Percentiles rank a stretch among this genome's conserved stretches.
Evolutionary conservation across 306 rosid genomes (phyloP).

Genomic region (Hylodesmum podocarpum): DNA sequence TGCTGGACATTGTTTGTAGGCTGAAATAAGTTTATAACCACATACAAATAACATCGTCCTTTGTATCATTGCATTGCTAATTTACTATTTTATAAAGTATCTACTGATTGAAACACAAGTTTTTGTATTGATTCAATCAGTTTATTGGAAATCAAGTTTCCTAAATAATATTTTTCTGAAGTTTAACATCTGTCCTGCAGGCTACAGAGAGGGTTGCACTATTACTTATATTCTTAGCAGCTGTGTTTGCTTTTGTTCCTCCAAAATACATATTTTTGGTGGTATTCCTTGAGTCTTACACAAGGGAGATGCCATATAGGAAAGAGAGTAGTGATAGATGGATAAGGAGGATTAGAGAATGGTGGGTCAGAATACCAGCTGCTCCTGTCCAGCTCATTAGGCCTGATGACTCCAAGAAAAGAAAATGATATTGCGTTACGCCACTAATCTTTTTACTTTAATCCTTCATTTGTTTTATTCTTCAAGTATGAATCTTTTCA

Average conservation of each 20-base stretch:
- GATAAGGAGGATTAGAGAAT: constrained; percentile 73
- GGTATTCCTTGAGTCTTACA: constrained; percentile 63
- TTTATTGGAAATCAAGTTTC: background rate
- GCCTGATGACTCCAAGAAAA: constrained; percentile 64
- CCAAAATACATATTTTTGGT: constrained; percentile 48
- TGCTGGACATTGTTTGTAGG: background rate
- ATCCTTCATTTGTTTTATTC: constrained; percentile 8
- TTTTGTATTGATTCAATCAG: background rate
- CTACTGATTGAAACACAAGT: background rate
- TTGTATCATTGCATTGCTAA: background rate
- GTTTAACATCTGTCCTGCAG: constrained; percentile 43
- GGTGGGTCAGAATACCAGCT: constrained; percentile 97
- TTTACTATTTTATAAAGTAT: background rate
- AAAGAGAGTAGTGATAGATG: constrained; percentile 66
- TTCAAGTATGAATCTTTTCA: background rate
- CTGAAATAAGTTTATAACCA: background rate
- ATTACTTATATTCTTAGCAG: constrained; percentile 58
- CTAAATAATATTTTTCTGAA: background rate
- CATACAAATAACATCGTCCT: background rate
- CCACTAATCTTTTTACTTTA: too few relatives aligned
- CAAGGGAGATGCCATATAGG: constrained; percentile 83
- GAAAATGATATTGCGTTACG: constrained; percentile 40
- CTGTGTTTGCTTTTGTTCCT: constrained; percentile 68
- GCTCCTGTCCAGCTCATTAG: constrained; percentile 87
- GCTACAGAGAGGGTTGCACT: constrained; percentile 77